Conservation (phyloP, 2,329 filamentous ascomycete species). For the Colletotrichum sp. region DNA sequence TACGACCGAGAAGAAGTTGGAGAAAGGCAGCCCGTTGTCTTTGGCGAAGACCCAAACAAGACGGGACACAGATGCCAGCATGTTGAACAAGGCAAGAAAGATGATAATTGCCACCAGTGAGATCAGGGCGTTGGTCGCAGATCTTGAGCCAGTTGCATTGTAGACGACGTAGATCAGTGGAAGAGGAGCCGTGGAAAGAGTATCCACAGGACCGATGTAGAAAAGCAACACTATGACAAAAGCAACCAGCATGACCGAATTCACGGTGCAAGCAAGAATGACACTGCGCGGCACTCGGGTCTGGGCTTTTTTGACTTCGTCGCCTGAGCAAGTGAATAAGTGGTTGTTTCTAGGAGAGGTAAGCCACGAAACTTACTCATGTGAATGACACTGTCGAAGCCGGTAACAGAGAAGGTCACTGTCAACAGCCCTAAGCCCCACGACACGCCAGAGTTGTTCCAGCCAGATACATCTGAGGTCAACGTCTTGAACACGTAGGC, state of each 20-base stretch:
- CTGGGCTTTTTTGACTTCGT: not conserved
- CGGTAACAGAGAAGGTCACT: not conserved
- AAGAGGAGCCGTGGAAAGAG: not conserved
- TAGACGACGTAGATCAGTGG: not conserved
- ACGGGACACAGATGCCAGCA: not conserved
- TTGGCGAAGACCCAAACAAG: not conserved
- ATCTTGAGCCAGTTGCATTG: not conserved
- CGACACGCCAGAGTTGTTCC: not conserved
- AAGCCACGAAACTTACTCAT: not conserved
- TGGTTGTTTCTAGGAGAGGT: accelerated
- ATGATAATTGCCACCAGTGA: not conserved
- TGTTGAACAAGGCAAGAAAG: not conserved
- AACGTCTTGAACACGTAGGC: not conserved
- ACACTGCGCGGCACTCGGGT: not conserved
- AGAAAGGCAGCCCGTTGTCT: not conserved
- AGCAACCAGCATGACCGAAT: not conserved
- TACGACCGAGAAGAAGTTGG: not conserved
- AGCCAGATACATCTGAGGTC: not conserved
- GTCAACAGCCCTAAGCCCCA: not conserved
- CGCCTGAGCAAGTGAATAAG: not conserved
- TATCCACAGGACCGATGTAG: not conserved
- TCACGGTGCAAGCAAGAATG: not conserved
- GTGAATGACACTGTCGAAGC: not conserved
- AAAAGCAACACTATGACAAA: not conserved
- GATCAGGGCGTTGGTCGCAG: not conserved